phyloP scores from a whole-genome alignment of 1,139 yeast species.

The Blastobotrys elegans region DNA sequence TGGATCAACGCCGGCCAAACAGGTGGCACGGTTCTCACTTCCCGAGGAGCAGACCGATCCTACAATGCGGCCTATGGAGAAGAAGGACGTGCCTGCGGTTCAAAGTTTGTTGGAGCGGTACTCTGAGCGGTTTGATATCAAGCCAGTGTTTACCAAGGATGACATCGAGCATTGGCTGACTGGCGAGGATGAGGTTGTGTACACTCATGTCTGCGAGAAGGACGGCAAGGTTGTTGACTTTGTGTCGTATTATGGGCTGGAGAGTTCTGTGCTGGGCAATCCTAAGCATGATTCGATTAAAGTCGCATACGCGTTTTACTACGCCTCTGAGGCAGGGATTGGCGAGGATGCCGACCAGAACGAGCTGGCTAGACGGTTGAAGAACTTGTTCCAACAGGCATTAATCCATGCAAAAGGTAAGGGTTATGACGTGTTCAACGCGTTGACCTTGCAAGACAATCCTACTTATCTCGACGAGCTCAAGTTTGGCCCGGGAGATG shows the following conservation, averaged over 20 bases:
- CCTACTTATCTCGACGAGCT: slow-evolving; percentile 71
- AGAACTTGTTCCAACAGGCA: slow-evolving; percentile 63
- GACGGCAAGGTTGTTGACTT: slow-evolving; percentile 74
- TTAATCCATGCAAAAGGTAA: slow-evolving; percentile 62
- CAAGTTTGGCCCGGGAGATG: slow-evolving; percentile 94
- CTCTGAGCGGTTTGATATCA: slow-evolving; percentile 65
- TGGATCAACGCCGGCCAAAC: slow-evolving; percentile 69
- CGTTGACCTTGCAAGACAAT: slow-evolving; percentile 86
- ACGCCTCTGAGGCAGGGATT: slow-evolving; percentile 51
- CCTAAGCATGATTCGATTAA: slow-evolving; percentile 63
- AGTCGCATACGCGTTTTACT: slow-evolving; percentile 85
- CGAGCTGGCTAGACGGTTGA: slow-evolving; percentile 54
- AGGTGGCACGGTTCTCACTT: slow-evolving; percentile 74
- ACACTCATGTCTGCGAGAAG: slow-evolving; percentile 68
- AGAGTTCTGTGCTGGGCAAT: slow-evolving; percentile 77
- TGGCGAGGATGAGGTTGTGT: slow-evolving; percentile 50
- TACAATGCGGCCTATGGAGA: slow-evolving; percentile 62
- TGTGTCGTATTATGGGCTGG: slow-evolving; percentile 81
- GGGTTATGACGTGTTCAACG: slow-evolving; percentile 88
- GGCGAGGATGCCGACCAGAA: slow-evolving; percentile 18
- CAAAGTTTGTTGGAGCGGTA: slow-evolving; percentile 53
- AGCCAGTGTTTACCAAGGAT: slow-evolving; percentile 61
- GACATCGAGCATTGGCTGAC: slow-evolving; percentile 82
- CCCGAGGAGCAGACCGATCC: slow-evolving; percentile 51
- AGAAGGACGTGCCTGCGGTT: slow-evolving; percentile 61